Base-by-base conservation (phyloP, 1,284 basidiomycete genomes). In the Anthracocystis setariae region DNA sequence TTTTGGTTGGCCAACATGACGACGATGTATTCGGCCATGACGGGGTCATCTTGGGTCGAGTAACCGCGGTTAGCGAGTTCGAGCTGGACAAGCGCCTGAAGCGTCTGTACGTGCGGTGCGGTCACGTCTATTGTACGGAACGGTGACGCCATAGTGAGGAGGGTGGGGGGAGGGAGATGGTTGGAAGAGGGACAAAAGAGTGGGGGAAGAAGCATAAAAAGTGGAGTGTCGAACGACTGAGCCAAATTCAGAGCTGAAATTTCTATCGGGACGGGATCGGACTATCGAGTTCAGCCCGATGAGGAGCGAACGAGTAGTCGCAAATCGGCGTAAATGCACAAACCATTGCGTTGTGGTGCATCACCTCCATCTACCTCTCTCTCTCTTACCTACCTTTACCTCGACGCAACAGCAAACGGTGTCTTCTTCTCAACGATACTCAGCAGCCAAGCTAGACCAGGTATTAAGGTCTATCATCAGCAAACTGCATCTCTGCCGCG, bases 1-100 rank as follows among this genome's bases (percentile, higher is more conserved):
- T 82, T 82, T 45, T 74, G 73, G 35, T 82, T 82, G 32, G 79
- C 79, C 33, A 82, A 63, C 82, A 83, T 83, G 46, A 83, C 81
- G 18, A 79, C 77, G 38, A 83, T 75, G 54, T 81, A 82, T 51
- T 82, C 82, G 46, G 80, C 79, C 77, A 78, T 78, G 29, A 80
- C 73, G 20, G 59, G 49, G 44, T 81, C 79, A 43, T 78, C 78
- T 13, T 54, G 43, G 24, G 60, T 47, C 3, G 74, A 71, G 58
- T 78, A 76, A 15, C 61, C 63, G 40, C 70, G 65, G 15, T 51
- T 21, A 8, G 74, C 77, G 7, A 82, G 74, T 33, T 76, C 66
- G 25, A 33, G 23, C 51, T 79, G 78, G 23, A 82, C 64, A 8
- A 61, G 15, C 8, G 55, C 35, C 57, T 80, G 79, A 4, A 81